A percentile compares a stretch with the other conserved stretches of the same genome.
Conservation (phyloP, 257 asterid species). For the Nicotiana attenuata region DNA sequence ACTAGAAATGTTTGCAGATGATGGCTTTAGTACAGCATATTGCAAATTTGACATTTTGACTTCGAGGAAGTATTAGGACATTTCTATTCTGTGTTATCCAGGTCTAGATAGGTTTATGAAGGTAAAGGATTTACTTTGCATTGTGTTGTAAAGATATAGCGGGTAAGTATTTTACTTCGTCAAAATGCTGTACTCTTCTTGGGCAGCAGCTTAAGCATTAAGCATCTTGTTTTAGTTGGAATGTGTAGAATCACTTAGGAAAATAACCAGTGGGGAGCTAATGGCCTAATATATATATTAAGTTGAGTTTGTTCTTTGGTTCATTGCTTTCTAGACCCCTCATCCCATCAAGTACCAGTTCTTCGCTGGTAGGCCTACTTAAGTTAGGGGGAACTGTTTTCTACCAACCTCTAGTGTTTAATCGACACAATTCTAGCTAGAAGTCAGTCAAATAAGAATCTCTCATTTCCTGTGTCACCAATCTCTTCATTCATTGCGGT, state of each 20-base stretch:
- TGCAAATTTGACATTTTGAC: constrained; percentile 3
- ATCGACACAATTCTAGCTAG: neutral
- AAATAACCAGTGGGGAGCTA: neutral
- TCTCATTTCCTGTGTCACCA: neutral
- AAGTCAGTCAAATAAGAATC: neutral
- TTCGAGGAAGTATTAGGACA: neutral
- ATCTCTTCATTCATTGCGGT: neutral
- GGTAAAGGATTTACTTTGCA: neutral
- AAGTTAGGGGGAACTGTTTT: neutral
- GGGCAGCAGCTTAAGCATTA: neutral
- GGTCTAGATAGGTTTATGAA: neutral
- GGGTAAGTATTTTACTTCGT: neutral
- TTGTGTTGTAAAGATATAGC: neutral
- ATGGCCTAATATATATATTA: neutral
- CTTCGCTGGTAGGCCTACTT: neutral
- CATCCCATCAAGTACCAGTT: neutral
- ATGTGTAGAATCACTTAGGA: neutral
- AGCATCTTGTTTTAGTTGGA: constrained; percentile 2
- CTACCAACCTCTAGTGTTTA: constrained; percentile 1
- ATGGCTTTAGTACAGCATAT: neutral
- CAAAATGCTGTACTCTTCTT: neutral
- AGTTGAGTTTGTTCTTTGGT: constrained; percentile 1
- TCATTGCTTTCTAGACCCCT: neutral
- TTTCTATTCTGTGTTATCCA: neutral
- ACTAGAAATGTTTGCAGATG: neutral